These are phyloP conservation scores for Trichophyton equinum DNA, from an alignment of 2,329 filamentous ascomycete species.

Conservation along the genomic window DNA sequence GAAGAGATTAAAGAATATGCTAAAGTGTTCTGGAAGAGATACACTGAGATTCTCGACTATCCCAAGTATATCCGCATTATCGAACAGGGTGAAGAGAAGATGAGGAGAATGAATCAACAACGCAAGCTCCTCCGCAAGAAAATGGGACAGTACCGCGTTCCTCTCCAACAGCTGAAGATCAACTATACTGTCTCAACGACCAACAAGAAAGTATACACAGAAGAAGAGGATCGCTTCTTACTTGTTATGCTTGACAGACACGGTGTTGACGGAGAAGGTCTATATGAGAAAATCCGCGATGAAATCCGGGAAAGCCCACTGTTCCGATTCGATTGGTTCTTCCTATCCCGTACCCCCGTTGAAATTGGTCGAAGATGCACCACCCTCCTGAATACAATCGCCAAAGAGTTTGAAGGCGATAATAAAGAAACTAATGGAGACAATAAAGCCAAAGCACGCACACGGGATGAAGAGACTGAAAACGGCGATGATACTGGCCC, in stretches of 20 bases:
- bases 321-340: constrained; percentile 99
- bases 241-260: constrained; percentile 86
- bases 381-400: constrained; percentile 84
- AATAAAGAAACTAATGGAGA: constrained; percentile 47
- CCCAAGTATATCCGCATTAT: constrained; percentile 79
- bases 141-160: constrained; percentile 92
- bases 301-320: constrained; percentile 89
- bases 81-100: constrained; percentile 82
- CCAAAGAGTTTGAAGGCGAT: constrained; percentile 72
- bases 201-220: constrained; percentile 99
- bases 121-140: constrained; percentile 89
- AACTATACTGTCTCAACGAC: constrained; percentile 98
- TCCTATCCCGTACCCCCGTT: constrained; percentile 82
- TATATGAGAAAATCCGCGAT: constrained; percentile 92
- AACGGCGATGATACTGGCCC: constrained; percentile 67
- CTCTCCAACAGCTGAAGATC: constrained; percentile 93
- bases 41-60: constrained; percentile 80
- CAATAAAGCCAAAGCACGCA: constrained; percentile 48
- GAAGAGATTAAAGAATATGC: constrained; percentile 83
- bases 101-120: constrained; percentile 79
- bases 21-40: constrained; percentile 92
- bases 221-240: constrained; percentile 93
- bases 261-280: constrained; percentile 76
- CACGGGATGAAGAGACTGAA: constrained; percentile 63
- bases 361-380: constrained; percentile 88